Conservation (phyloP, 495 filamentous ascomycete species). For the Penicillium bialowiezense region DNA sequence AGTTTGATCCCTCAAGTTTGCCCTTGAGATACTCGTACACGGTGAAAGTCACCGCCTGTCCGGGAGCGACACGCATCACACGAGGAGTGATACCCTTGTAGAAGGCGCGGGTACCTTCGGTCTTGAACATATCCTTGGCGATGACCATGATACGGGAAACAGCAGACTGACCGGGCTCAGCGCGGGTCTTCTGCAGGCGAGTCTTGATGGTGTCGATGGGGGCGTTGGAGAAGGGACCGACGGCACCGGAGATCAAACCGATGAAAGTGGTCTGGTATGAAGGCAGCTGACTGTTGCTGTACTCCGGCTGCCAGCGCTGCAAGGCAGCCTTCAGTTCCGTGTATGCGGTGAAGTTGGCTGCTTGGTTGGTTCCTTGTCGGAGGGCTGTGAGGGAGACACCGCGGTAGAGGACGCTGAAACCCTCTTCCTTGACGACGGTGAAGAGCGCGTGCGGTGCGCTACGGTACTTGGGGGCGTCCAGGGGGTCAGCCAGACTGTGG, state of each 20-base stretch:
- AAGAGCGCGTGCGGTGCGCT: slow-evolving; percentile 95
- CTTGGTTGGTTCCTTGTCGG: slow-evolving; percentile 94
- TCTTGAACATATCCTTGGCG: slow-evolving; percentile 90
- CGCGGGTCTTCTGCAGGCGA: slow-evolving; percentile 84
- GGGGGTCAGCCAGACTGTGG: slow-evolving; percentile 89
- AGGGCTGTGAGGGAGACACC: slow-evolving; percentile 92
- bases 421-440: slow-evolving; percentile 90
- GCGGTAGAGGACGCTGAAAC: slow-evolving; percentile 79
- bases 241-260: slow-evolving; percentile 87
- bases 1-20: slow-evolving; percentile 70
- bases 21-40: slow-evolving; percentile 92
- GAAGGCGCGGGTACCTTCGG: slow-evolving; percentile 90
- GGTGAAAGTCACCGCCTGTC: slow-evolving; percentile 97
- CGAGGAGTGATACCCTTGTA: slow-evolving; percentile 99
- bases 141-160: slow-evolving; percentile 74
- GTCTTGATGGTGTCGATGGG: slow-evolving; percentile 99
- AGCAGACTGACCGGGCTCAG: slow-evolving; percentile 75
- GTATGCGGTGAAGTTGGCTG: slow-evolving; percentile 98
- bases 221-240: slow-evolving; percentile 93
- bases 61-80: slow-evolving; percentile 95
- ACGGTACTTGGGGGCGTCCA: slow-evolving; percentile 92
- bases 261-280: slow-evolving; percentile 88
- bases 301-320: slow-evolving; percentile 63
- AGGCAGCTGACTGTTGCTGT: slow-evolving; percentile 62
- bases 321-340: slow-evolving; percentile 83